A percentile compares a stretch with the other conserved stretches of the same genome.
Evolutionary conservation across 2,329 filamentous ascomycete species (phyloP).

Genomic region (Botrytis paeoniae): DNA sequence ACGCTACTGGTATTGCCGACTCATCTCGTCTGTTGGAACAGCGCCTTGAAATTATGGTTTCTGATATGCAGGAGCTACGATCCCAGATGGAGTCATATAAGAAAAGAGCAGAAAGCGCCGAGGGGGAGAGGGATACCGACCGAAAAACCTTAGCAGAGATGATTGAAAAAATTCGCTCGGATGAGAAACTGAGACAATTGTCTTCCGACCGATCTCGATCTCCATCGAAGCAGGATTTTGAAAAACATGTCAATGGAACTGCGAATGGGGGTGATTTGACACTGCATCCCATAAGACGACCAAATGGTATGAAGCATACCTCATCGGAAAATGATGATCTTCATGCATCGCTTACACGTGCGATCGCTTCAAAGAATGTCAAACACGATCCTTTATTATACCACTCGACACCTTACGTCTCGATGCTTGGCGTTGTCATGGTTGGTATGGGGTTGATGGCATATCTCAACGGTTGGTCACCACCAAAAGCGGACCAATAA

Average conservation of each 20-base stretch:
- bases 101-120: conserved; percentile 73
- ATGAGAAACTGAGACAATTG: conserved; percentile 47
- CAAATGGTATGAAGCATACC: not conserved
- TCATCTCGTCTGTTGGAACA: conserved; percentile 53
- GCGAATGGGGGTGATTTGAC: conserved; percentile 12
- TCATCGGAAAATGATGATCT: conserved; percentile 25
- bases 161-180: conserved; percentile 74
- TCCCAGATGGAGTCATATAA: conserved; percentile 61
- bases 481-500: conserved; percentile 37
- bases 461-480: conserved; percentile 79
- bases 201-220: conserved; percentile 27
- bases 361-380: conserved; percentile 35
- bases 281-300: conserved; percentile 23
- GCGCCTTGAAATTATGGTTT: conserved; percentile 33
- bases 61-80: conserved; percentile 34
- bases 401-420: conserved; percentile 70
- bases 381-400: conserved; percentile 48
- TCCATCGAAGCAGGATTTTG: not conserved
- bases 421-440: conserved; percentile 77
- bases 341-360: conserved; percentile 5
- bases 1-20: conserved; percentile 77
- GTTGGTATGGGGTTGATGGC: conserved; percentile 82
- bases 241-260: conserved; percentile 21
- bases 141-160: conserved; percentile 80
- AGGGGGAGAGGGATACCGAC: conserved; percentile 69